These are phyloP conservation scores for Alternaria sp. DNA, from an alignment of 2,329 filamentous ascomycete genomes.

Conservation along the genomic window DNA sequence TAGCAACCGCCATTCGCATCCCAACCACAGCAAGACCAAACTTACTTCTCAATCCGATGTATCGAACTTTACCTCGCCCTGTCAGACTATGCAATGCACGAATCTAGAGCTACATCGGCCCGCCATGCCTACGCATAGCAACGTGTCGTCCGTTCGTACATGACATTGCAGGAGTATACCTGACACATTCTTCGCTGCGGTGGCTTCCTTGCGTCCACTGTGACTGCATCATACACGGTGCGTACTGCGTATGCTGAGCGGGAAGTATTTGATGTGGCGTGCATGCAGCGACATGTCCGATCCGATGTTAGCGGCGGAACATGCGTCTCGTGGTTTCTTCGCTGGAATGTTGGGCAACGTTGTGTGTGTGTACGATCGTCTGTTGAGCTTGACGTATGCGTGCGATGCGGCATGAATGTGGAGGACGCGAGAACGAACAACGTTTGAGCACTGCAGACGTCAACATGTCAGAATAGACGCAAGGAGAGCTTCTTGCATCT, in stretches of 20 bases:
- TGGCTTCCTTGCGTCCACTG: neutral
- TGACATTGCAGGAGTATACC: neutral
- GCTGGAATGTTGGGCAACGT: slow-evolving; percentile 1
- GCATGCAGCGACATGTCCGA: slow-evolving; percentile 5
- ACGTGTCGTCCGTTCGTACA: neutral
- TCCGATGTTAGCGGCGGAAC: neutral
- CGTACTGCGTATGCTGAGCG: slow-evolving; percentile 10
- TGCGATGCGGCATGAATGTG: neutral
- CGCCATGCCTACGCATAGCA: slow-evolving; percentile 2
- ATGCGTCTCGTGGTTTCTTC: neutral
- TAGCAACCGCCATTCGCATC: neutral
- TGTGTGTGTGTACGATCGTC: neutral
- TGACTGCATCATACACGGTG: neutral
- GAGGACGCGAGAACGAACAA: slow-evolving; percentile 6
- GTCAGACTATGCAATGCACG: neutral
- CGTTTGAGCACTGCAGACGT: slow-evolving; percentile 12
- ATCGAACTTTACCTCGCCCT: neutral
- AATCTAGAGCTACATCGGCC: slow-evolving; percentile 1
- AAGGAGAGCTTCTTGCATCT: slow-evolving; percentile 5
- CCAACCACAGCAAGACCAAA: neutral
- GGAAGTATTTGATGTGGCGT: slow-evolving; percentile 10
- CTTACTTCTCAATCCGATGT: neutral
- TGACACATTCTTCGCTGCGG: neutral
- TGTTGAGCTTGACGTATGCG: slow-evolving; percentile 4
- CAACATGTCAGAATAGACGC: slow-evolving; percentile 11